Evolutionary conservation across 1,139 yeast species (phyloP).

Genomic region (Zygoascus hellenicus): DNA sequence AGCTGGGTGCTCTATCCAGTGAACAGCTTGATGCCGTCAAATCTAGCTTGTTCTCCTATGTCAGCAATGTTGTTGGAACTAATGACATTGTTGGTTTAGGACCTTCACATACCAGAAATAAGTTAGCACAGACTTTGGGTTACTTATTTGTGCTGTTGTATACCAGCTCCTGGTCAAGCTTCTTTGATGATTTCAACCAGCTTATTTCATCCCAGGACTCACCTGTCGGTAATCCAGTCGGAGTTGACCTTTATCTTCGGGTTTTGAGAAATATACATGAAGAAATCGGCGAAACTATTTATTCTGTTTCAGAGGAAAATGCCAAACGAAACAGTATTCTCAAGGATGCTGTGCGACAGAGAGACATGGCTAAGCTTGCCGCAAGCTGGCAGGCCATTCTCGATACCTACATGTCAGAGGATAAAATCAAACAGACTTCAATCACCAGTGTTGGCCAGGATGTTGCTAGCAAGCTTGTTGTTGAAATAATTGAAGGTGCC

Average conservation of each 20-base stretch:
- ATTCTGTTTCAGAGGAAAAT: conserved; percentile 53
- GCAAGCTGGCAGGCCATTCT: conserved; percentile 64
- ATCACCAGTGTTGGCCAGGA: conserved; percentile 6
- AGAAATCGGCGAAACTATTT: conserved; percentile 89
- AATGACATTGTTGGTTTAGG: conserved; percentile 32
- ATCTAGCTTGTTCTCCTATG: conserved; percentile 43
- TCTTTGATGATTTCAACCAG: conserved; percentile 58
- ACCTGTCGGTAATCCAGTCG: conserved; percentile 40
- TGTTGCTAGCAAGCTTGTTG: conserved; percentile 23
- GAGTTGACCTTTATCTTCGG: conserved; percentile 73
- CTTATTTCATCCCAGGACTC: conserved; percentile 24
- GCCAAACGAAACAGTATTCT: conserved; percentile 63
- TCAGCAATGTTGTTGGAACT: conserved; percentile 18
- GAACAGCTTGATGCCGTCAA: conserved; percentile 47
- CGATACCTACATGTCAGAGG: conserved; percentile 29
- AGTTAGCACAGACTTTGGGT: conserved; percentile 68
- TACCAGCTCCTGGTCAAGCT: conserved; percentile 54
- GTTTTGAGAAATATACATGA: conserved; percentile 71
- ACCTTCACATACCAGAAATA: conserved; percentile 66
- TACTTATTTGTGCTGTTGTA: conserved; percentile 66
- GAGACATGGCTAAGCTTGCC: conserved; percentile 67
- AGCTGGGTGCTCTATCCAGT: conserved; percentile 44
- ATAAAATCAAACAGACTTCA: neutral
- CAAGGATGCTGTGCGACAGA: conserved; percentile 74
- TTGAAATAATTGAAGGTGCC: conserved; percentile 53